phyloP scores from a whole-genome alignment of 176 grass and related monocot species.

The Zizania latifolia region DNA sequence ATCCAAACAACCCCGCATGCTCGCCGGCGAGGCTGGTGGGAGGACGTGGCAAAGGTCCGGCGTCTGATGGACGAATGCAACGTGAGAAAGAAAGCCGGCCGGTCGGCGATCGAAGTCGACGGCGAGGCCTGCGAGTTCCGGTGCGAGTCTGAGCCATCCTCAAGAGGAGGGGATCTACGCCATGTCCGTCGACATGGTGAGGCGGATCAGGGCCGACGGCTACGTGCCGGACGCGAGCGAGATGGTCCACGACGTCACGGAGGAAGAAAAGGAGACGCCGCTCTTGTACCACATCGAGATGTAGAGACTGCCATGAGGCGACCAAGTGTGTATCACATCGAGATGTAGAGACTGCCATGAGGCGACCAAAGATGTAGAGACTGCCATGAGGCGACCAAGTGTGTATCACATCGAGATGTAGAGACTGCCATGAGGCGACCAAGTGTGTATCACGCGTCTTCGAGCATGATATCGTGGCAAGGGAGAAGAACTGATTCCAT shows the following conservation, averaged over 20 bases:
- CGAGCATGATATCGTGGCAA: conserved; percentile 54
- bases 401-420: too few species aligned
- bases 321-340: conserved; percentile 60
- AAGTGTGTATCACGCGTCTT: conserved; percentile 64
- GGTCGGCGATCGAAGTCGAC: conserved; percentile 53
- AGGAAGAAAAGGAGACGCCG: conserved; percentile 46
- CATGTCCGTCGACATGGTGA: conserved; percentile 58
- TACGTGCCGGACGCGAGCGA: conserved; percentile 38
- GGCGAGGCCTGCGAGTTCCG: conserved; percentile 51
- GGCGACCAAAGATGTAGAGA: too few species aligned
- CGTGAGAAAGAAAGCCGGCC: conserved; percentile 64
- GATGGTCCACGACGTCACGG: conserved; percentile 41
- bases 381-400: too few species aligned
- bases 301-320: conserved; percentile 48
- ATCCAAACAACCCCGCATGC: too few species aligned
- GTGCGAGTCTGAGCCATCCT: conserved; percentile 46
- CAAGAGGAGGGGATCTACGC: conserved; percentile 46
- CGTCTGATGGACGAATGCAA: conserved; percentile 56
- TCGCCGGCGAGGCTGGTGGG: conserved; percentile 55
- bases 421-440: conserved; percentile 36
- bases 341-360: conserved; percentile 69
- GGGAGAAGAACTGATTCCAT: conserved; percentile 78
- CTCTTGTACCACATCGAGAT: conserved; percentile 82
- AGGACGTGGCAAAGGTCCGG: conserved; percentile 51
- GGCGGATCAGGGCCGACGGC: conserved; percentile 48